Conservation (phyloP, 345 rosid genomes). For the Hibiscus trionum region DNA sequence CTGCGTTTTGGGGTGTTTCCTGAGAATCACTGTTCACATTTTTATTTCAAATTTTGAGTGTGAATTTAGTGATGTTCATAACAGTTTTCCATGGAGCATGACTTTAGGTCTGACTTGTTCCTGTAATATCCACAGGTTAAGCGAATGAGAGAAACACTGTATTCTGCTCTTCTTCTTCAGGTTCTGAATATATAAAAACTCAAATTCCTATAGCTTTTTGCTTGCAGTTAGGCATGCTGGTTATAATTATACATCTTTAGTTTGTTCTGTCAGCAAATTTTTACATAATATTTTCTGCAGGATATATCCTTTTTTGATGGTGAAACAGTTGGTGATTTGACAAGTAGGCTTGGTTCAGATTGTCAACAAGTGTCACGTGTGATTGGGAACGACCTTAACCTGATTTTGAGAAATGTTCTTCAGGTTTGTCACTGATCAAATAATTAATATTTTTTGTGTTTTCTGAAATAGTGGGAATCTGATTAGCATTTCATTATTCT, state of each 20-base stretch:
- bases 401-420: conserved; percentile 72
- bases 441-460: neutral
- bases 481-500: conserved; percentile 21
- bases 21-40: neutral
- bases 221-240: neutral
- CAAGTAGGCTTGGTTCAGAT: conserved; percentile 94
- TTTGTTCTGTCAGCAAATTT: neutral
- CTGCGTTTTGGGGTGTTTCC: neutral
- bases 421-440: conserved; percentile 46
- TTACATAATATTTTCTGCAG: conserved; percentile 30
- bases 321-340: conserved; percentile 95
- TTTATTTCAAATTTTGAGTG: neutral
- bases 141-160: conserved; percentile 89
- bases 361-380: conserved; percentile 98
- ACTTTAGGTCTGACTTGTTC: conserved; percentile 14
- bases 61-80: conserved; percentile 2
- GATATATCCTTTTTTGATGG: conserved; percentile 87
- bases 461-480: conserved; percentile 11
- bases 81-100: conserved; percentile 8
- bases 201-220: neutral
- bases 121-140: conserved; percentile 49
- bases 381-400: conserved; percentile 84
- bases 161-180: conserved; percentile 87
- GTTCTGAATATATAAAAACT: conserved; percentile 29
- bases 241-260: conserved; percentile 7